Evolutionary conservation across 164 flowering plant genomes (phyloP).

Genomic region (Tetracentron sinense): DNA sequence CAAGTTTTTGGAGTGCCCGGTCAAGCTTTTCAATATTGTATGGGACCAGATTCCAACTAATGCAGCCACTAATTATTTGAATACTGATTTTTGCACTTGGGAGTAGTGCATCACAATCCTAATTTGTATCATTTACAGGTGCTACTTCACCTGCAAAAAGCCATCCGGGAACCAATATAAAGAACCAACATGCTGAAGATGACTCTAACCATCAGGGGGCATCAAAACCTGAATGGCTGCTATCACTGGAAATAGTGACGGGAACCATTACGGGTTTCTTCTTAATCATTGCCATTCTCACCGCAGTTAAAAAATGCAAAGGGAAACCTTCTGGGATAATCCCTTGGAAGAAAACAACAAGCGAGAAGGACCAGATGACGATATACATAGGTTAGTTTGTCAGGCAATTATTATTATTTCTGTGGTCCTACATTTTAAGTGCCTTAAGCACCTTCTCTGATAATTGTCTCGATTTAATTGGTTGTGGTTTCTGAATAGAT

Average conservation of each 20-base stretch:
- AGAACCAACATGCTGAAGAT: conserved; percentile 33
- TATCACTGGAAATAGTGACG: conserved; percentile 71
- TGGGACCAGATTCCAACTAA: not conserved
- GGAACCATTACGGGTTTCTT: conserved; percentile 62
- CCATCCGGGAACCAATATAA: conserved; percentile 28
- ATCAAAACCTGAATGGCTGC: conserved; percentile 74
- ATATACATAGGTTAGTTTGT: conserved; percentile 51
- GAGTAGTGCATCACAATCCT: not conserved
- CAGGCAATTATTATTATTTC: not conserved
- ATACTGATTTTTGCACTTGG: not conserved
- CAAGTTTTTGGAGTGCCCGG: not conserved
- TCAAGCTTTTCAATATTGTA: not conserved
- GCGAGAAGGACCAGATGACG: conserved; percentile 47
- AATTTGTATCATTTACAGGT: conserved; percentile 23
- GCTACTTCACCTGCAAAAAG: conserved; percentile 31
- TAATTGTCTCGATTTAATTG: not conserved
- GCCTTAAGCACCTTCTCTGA: not conserved
- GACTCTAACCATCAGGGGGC: conserved; percentile 33
- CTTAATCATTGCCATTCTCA: conserved; percentile 42
- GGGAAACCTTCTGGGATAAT: conserved; percentile 51
- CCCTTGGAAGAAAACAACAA: conserved; percentile 78
- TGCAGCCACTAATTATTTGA: too few species aligned
- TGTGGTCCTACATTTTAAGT: not conserved
- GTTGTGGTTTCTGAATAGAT: conserved; percentile 37
- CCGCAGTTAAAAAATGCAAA: conserved; percentile 54